Evolutionary conservation across 192 early-diverging fungal species (phyloP), one percentile per base, ranked within the genome.

Genomic region (Paraglomus occultum): DNA sequence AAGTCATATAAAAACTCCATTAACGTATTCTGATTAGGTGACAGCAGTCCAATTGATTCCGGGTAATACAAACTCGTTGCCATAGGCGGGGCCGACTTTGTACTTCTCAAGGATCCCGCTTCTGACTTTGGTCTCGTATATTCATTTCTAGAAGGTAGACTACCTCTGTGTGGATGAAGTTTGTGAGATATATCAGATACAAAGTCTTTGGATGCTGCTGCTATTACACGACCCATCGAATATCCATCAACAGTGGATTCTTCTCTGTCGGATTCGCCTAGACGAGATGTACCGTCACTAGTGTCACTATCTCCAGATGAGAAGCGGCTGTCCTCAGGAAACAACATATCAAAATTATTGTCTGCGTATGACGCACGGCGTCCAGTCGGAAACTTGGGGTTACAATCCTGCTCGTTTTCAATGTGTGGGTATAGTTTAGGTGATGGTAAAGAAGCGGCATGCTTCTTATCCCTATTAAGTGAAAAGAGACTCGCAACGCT

Each of bases 1-100:
- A 76, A 80, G 58, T 80, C 78, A 9, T 51, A 53, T 12, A 73
- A 66, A 52, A 80, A 80, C n/a, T 57, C 66, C 51, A 65, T 5
- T 6, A 80, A 44, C 5, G 45, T 73, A 5, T 15, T 61, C 17
- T 76, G 78, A 39, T 67, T 45, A 2, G 17, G 5, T 44, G 17
- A 31, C 23, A 67, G 45, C 12, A 11, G n/a, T 11, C 66, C 66
- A 54, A 67, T 8, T 55, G 66, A 54, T 44, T 67, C 66, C 12
- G 66, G 51, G 11, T 43, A 46, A 67, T 67, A 67, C n/a, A 67
- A 18, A 55, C 66, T 67, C 22, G 66, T 67, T 23, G 66, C 51
- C n/a, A 46, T 67, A 15, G 66, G 48, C 7, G 64, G 40, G 52
- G 55, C 20, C 23, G 66, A 67, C 31, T 43, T 53, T 18, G 48